Conservation (phyloP, 1,284 basidiomycete species). For the Irpex lacteus region DNA sequence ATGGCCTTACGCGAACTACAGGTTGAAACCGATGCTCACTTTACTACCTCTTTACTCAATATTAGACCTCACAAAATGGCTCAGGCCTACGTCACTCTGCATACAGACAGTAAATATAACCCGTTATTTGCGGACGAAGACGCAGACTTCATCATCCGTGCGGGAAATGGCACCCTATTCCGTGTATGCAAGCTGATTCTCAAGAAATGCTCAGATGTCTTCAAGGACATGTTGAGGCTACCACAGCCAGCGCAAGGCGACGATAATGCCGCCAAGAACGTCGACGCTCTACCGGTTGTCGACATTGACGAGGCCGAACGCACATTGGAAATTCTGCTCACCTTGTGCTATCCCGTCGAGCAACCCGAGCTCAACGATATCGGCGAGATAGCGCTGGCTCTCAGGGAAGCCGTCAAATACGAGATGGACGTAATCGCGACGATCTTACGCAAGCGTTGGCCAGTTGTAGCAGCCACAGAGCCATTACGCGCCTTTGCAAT, state of each 20-base stretch:
- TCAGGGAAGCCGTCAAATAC: constrained; percentile 18
- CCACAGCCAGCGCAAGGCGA: constrained; percentile 7
- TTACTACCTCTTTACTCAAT: not conserved
- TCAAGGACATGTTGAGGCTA: constrained; percentile 21
- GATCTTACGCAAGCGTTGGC: constrained; percentile 1
- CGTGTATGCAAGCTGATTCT: constrained; percentile 21
- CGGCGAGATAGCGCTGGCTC: constrained; percentile 8
- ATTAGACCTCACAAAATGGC: not conserved
- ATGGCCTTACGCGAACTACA: not conserved
- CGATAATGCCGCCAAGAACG: constrained; percentile 1
- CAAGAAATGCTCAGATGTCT: constrained; percentile 21
- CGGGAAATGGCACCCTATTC: constrained; percentile 20
- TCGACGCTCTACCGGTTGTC: constrained; percentile 11
- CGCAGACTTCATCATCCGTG: constrained; percentile 20
- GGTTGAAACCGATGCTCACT: not conserved
- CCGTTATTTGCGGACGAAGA: constrained; percentile 9
- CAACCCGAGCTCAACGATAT: constrained; percentile 10
- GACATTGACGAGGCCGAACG: constrained; percentile 13
- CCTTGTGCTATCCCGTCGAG: constrained; percentile 18
- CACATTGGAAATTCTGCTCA: constrained; percentile 18
- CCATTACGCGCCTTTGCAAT: constrained; percentile 11
- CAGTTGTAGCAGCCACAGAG: not conserved
- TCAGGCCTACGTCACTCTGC: not conserved
- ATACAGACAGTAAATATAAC: not conserved
- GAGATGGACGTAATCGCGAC: constrained; percentile 10